Evolutionary conservation across 1,139 yeast genomes (phyloP).

Genomic region (Suzukiozyma palmioleophila): DNA sequence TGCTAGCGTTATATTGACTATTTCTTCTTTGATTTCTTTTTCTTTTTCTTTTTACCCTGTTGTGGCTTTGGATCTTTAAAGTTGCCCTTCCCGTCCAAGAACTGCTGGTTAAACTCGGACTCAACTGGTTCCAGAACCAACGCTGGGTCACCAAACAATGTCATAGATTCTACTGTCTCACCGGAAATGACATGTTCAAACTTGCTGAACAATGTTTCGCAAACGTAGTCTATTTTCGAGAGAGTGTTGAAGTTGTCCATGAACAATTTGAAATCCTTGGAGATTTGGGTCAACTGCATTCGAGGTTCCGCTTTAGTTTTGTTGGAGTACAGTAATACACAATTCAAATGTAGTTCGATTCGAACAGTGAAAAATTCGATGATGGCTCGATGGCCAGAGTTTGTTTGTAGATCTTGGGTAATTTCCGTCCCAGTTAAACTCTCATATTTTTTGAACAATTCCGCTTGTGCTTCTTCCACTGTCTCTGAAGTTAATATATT

Average conservation of each 20-base stretch:
- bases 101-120: slow-evolving; percentile 21
- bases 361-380: slow-evolving; percentile 11
- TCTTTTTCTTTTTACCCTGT: slow-evolving; percentile 19
- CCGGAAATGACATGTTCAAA: slow-evolving; percentile 19
- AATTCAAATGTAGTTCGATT: slow-evolving; percentile 14
- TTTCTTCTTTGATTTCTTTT: slow-evolving; percentile 23
- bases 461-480: slow-evolving; percentile 6
- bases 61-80: slow-evolving; percentile 10
- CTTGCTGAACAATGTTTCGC: slow-evolving; percentile 23
- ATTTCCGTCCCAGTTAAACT: slow-evolving; percentile 12
- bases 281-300: slow-evolving; percentile 7
- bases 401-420: slow-evolving; percentile 15
- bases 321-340: slow-evolving; percentile 4
- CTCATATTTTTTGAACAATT: slow-evolving; percentile 12
- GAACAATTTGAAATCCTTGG: slow-evolving; percentile 21
- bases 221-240: slow-evolving; percentile 28
- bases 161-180: background rate
- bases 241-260: slow-evolving; percentile 25
- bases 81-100: slow-evolving; percentile 23
- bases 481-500: background rate
- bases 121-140: slow-evolving; percentile 8
- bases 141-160: background rate
- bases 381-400: slow-evolving; percentile 9
- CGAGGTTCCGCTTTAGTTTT: background rate
- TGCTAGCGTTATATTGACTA: slow-evolving; percentile 1